Percentiles rank a stretch among this genome's conserved stretches.
Evolutionary conservation across 192 early-diverging fungal genomes (phyloP).

Genomic region (Dissophora globulifera): DNA sequence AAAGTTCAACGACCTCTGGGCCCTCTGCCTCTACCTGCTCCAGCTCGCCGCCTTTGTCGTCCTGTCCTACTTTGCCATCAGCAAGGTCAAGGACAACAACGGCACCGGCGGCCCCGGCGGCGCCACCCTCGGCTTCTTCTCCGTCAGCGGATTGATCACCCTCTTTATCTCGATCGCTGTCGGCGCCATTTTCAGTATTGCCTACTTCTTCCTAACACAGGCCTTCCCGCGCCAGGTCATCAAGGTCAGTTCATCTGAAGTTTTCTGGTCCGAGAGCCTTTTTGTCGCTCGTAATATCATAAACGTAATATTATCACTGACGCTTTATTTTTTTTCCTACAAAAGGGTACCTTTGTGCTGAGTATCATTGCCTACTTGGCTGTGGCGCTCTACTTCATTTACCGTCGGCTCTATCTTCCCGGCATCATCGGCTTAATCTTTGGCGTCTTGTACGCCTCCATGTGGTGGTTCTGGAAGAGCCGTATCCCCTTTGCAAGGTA

Average conservation of each 20-base stretch:
- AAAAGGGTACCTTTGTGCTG: conserved; percentile 62
- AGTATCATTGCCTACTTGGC: conserved; percentile 64
- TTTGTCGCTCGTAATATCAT: too few species aligned
- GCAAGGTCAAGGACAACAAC: conserved; percentile 16
- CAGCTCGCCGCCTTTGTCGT: conserved; percentile 50
- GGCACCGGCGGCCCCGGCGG: background rate
- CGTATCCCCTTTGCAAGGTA: conserved; percentile 46
- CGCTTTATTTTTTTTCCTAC: background rate
- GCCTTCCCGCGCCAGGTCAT: conserved; percentile 48
- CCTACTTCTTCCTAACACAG: conserved; percentile 66
- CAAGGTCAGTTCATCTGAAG: too few species aligned
- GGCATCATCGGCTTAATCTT: conserved; percentile 64
- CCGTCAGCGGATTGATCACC: conserved; percentile 55
- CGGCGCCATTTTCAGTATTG: conserved; percentile 66
- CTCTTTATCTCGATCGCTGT: conserved; percentile 63
- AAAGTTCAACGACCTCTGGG: conserved; percentile 57
- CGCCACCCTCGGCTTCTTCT: conserved; percentile 13
- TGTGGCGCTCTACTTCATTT: conserved; percentile 64
- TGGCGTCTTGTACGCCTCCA: conserved; percentile 62
- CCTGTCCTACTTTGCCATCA: conserved; percentile 45
- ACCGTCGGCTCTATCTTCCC: conserved; percentile 63
- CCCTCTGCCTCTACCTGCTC: conserved; percentile 33
- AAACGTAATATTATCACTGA: too few species aligned
- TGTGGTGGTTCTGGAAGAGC: conserved; percentile 62
- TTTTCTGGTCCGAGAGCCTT: too few species aligned